A percentile compares a stretch with the other conserved stretches of the same genome.
These are phyloP conservation scores for Ophiorrhiza pumila DNA, from an alignment of 257 asterid species.

Conservation along the genomic window DNA sequence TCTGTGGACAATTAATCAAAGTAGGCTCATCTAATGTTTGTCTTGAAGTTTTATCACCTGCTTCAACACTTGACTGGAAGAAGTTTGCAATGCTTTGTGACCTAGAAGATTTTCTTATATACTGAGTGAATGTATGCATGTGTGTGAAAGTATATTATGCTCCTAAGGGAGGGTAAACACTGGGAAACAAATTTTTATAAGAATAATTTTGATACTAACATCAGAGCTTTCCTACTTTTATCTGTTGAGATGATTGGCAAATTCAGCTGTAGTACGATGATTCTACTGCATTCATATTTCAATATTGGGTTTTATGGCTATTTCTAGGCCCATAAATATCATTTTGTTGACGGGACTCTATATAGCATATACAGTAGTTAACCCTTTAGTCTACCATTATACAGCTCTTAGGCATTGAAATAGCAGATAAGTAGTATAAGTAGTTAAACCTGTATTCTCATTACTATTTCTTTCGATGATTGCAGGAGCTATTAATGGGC, in stretches of 20 bases:
- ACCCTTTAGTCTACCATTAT: not conserved
- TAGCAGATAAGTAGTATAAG: too few relatives aligned
- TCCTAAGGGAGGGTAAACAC: not conserved
- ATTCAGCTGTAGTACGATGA: not conserved
- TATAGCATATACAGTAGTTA: not conserved
- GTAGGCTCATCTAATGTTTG: not conserved
- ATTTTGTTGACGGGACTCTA: not conserved
- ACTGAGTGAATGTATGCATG: not conserved
- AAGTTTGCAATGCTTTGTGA: not conserved
- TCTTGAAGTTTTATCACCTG: not conserved
- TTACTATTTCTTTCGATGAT: conserved; percentile 6
- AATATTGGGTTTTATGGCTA: not conserved
- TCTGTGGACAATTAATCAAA: not conserved
- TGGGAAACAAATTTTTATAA: not conserved
- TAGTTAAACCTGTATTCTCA: not conserved
- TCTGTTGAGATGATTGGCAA: not conserved
- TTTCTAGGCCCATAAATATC: not conserved
- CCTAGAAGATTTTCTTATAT: not conserved
- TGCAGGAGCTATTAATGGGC: conserved; percentile 76
- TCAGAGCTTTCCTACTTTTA: too few relatives aligned
- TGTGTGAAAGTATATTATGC: not conserved
- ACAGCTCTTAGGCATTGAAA: not conserved
- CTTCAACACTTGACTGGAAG: not conserved
- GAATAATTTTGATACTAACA: not conserved
- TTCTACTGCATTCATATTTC: not conserved